Conservation (phyloP, 306 rosid genomes). For the Cyamopsis tetragonoloba region DNA sequence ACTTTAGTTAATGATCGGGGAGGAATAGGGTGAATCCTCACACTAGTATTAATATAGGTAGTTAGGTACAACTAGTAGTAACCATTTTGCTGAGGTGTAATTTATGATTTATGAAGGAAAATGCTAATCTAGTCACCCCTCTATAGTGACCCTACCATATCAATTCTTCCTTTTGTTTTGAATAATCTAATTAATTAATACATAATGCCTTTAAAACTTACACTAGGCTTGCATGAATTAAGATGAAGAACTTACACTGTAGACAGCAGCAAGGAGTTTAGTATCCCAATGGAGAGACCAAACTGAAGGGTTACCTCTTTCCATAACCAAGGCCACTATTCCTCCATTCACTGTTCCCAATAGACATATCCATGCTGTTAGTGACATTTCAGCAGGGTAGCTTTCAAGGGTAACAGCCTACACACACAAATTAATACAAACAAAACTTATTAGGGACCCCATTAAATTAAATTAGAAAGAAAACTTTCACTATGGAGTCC, state of each 20-base stretch:
- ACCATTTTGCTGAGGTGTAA: too few species aligned
- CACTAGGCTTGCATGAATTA: neutral
- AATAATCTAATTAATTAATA: too few species aligned
- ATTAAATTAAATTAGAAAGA: neutral
- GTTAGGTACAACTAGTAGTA: too few species aligned
- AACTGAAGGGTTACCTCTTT: slow-evolving; percentile 50
- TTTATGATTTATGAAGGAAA: neutral
- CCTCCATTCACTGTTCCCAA: slow-evolving; percentile 79
- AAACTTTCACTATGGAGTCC: neutral
- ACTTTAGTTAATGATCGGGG: too few species aligned
- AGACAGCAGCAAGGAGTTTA: slow-evolving; percentile 65
- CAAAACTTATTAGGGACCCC: slow-evolving; percentile 7
- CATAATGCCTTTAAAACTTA: neutral
- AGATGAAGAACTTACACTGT: slow-evolving; percentile 48
- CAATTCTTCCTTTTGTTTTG: neutral
- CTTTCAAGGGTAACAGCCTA: slow-evolving; percentile 74
- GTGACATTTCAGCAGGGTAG: slow-evolving; percentile 92
- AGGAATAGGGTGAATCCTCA: too few species aligned
- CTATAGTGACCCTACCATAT: neutral
- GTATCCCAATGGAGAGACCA: slow-evolving; percentile 83
- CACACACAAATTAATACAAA: slow-evolving; percentile 18
- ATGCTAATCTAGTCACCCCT: neutral
- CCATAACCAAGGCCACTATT: slow-evolving; percentile 72
- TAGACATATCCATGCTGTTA: slow-evolving; percentile 92
- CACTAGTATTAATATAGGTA: too few species aligned